These are phyloP conservation scores for Talaromyces sp. DNA, from an alignment of 2,329 filamentous ascomycete species.

Conservation along the genomic window DNA sequence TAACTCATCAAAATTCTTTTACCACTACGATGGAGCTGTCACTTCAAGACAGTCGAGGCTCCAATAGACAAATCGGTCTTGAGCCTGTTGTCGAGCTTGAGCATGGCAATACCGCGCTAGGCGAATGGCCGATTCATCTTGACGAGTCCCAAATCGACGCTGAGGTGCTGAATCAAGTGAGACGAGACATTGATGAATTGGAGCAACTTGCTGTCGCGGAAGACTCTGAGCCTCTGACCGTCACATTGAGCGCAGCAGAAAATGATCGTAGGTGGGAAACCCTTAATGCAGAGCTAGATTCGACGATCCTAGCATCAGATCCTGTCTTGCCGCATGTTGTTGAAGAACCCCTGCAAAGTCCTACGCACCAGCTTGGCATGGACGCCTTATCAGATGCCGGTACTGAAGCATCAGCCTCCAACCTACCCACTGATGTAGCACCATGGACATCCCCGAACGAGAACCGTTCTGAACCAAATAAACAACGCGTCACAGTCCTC, in stretches of 20 bases:
- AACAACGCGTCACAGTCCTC: conserved; percentile 42
- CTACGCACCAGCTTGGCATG: conserved; percentile 13
- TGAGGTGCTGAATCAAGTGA: conserved; percentile 19
- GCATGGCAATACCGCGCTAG: background rate
- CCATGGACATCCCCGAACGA: background rate
- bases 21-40: conserved; percentile 45
- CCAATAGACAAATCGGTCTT: conserved; percentile 21
- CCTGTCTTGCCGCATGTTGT: conserved; percentile 29
- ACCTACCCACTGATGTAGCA: background rate
- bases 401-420: conserved; percentile 1
- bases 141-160: background rate
- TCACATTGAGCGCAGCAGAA: conserved; percentile 11
- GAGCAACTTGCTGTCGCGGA: background rate
- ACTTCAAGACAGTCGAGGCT: conserved; percentile 35
- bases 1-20: conserved; percentile 43
- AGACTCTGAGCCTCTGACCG: background rate
- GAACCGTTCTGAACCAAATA: background rate
- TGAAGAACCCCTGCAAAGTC: conserved; percentile 29
- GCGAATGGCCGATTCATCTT: conserved; percentile 6
- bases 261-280: conserved; percentile 15
- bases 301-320: conserved; percentile 17
- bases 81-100: conserved; percentile 11
- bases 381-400: conserved; percentile 8
- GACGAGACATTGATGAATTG: background rate
- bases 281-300: conserved; percentile 17